Conservation (phyloP, 345 rosid species). For the Populus deltoides region DNA sequence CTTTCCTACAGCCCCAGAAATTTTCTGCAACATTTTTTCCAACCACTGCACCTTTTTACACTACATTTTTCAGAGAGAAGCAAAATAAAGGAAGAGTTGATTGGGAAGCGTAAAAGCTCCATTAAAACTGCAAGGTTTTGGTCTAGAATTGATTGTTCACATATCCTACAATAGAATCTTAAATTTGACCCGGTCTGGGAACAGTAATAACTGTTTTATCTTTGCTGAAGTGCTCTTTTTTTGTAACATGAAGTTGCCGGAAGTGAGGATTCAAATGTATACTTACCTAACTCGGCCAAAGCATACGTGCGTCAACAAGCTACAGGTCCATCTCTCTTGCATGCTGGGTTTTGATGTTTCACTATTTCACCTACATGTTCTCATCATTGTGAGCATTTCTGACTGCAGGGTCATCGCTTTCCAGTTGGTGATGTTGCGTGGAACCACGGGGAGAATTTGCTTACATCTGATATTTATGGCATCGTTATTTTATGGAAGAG, state of each 20-base stretch:
- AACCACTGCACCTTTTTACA: not conserved
- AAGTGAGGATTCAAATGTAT: conserved; percentile 88
- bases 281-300: conserved; percentile 84
- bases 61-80: not conserved
- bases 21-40: not conserved
- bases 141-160: not conserved
- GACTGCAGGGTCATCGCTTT: conserved; percentile 83
- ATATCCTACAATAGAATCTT: not conserved
- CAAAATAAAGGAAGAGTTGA: not conserved
- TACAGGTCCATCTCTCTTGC: conserved; percentile 55
- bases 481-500: conserved; percentile 97
- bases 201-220: not conserved
- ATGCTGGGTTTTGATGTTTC: not conserved
- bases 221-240: conserved; percentile 11
- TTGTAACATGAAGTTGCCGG: conserved; percentile 62
- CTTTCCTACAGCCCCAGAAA: not conserved
- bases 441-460: conserved; percentile 94
- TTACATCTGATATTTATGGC: conserved; percentile 89
- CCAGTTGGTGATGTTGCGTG: conserved; percentile 83
- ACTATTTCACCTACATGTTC: not conserved
- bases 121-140: not conserved
- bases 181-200: not conserved
- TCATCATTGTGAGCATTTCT: conserved; percentile 1
- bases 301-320: conserved; percentile 90
- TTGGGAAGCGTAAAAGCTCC: not conserved